Base-by-base conservation (phyloP, 106 monocot genomes). In the Agapanthus africanus region DNA sequence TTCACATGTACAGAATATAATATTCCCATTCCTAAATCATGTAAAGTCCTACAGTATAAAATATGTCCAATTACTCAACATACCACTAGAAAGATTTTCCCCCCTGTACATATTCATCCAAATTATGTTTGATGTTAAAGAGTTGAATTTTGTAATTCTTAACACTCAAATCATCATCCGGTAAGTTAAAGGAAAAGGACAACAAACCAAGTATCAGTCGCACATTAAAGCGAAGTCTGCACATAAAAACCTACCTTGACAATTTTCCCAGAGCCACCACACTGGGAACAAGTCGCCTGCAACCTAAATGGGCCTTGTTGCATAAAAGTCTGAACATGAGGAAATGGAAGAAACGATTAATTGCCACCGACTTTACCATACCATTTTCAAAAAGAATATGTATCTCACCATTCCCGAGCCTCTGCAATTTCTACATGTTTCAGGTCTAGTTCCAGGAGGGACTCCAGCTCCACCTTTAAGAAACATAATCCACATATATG, bases 371-470 rank as follows among this genome's bases (percentile, higher is more conserved):
- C 0, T 23, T 32, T 14, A 47, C 7, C 19, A 30, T 1, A 42
- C 1, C 18, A 63, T 40, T 28, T 59, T 16, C 11, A 51, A 56
- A 34, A 6, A 26, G 62, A 4, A 37, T 46, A 67, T 38, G 18
- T 31, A 16, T 73, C 84, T 74, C 14, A 99, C 99, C 80, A 76
- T 79, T 79, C 99, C 99, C 41, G 86, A 84, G 61, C 99, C 99
- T 81, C 75, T 83, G 69, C 99, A 93, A 77, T 70, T 10, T 68
- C 42, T 76, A 70, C 99, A 99, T 35, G 90, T 93, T 77, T 99
- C 99, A 50, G 99, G 99, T 66, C 54, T 89, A 36, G 90, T 90
- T 62, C 99, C 99, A 71, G 99, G 87, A 54, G 93, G 99, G 63
- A 84, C 87, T 60, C 99, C 99, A 75, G 80, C 85, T 31, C 99